Percentiles rank a stretch among this genome's conserved stretches.
Conservation (phyloP, 148 eudicot species). For the Spergularia marina region DNA sequence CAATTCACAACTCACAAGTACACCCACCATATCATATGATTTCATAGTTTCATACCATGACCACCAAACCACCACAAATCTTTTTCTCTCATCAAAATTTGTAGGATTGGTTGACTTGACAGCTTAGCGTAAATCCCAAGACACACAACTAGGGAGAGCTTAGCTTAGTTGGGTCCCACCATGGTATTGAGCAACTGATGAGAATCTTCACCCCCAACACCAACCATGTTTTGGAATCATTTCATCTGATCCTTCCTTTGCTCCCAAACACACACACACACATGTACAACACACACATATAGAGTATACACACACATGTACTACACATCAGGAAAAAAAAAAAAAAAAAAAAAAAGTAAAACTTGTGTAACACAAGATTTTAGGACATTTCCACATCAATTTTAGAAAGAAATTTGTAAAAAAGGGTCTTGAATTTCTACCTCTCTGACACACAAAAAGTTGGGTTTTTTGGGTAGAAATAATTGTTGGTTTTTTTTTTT, state of each 20-base stretch:
- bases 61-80: not conserved
- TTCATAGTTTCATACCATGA: no score
- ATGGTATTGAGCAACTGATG: not conserved
- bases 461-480: constrained; percentile 12
- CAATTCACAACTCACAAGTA: not conserved
- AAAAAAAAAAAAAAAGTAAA: not conserved
- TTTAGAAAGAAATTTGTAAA: no score
- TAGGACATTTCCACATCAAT: no score
- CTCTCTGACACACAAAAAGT: constrained; percentile 15
- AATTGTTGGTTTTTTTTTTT: constrained; percentile 22
- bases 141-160: constrained; percentile 12
- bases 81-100: not conserved
- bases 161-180: constrained; percentile 27
- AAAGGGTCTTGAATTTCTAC: not conserved
- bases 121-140: constrained; percentile 50
- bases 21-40: no score
- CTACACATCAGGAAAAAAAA: not conserved
- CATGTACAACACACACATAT: not conserved
- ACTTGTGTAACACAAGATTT: not conserved
- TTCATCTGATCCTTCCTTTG: constrained; percentile 24
- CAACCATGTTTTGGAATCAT: constrained; percentile 33
- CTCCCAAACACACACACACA: not conserved
- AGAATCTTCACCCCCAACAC: constrained; percentile 39
- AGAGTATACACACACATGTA: not conserved
- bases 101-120: constrained; percentile 48